These are phyloP conservation scores for Scheffersomyces segobiensis DNA, from an alignment of 1,139 yeast species.

Conservation along the genomic window DNA sequence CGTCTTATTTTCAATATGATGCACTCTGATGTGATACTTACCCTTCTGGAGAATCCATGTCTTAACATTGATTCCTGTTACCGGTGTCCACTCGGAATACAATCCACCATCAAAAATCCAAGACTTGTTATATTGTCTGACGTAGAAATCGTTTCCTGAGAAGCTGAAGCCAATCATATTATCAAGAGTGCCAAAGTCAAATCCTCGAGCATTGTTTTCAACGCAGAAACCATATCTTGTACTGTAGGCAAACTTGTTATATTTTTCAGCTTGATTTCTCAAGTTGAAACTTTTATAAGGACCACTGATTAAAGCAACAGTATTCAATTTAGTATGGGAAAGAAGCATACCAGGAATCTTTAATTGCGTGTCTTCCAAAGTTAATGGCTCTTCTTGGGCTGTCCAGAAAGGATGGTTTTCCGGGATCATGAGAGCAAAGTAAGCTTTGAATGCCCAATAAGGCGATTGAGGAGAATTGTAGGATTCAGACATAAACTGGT, in stretches of 20 bases:
- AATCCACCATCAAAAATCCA: slow-evolving; percentile 11
- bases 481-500: slow-evolving; percentile 22
- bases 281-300: slow-evolving; percentile 18
- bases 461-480: slow-evolving; percentile 30
- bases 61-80: slow-evolving; percentile 18
- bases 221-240: slow-evolving; percentile 26
- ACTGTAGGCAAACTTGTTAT: slow-evolving; percentile 29
- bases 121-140: slow-evolving; percentile 8
- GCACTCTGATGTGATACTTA: slow-evolving; percentile 22
- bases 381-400: slow-evolving; percentile 8
- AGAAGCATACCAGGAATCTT: slow-evolving; percentile 17
- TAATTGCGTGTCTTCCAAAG: slow-evolving; percentile 2
- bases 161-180: slow-evolving; percentile 17
- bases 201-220: slow-evolving; percentile 13
- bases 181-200: slow-evolving; percentile 18
- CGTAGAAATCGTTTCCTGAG: slow-evolving; percentile 7
- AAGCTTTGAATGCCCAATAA: slow-evolving; percentile 27
- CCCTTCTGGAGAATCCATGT: slow-evolving; percentile 21
- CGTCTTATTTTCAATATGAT: slow-evolving; percentile 13
- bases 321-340: slow-evolving; percentile 18
- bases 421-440: slow-evolving; percentile 14
- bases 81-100: slow-evolving; percentile 22
- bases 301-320: slow-evolving; percentile 23
- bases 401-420: slow-evolving; percentile 20
- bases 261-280: slow-evolving; percentile 23